Evolutionary conservation across 2,329 filamentous ascomycete species (phyloP).

Genomic region (Aspergillus ibericus): DNA sequence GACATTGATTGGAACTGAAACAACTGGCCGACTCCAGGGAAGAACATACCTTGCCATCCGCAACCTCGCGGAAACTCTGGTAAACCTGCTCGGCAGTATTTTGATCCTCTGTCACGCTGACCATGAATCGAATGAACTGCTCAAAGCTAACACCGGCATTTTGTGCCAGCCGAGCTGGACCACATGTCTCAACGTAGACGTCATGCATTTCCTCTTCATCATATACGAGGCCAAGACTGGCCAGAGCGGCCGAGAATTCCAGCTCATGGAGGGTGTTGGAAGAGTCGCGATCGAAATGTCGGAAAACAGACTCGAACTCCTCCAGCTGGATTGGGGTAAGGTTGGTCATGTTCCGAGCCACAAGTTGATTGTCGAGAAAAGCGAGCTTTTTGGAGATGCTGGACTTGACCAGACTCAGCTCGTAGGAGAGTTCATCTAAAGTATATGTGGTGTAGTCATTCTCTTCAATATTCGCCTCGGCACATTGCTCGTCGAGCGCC

Average conservation of each 20-base stretch:
- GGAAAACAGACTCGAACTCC: conserved; percentile 97
- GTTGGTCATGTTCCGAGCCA: conserved; percentile 97
- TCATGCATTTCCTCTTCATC: conserved; percentile 98
- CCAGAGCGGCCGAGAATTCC: conserved; percentile 92
- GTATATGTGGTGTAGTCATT: conserved; percentile 99
- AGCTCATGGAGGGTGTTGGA: conserved; percentile 88
- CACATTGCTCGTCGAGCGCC: conserved; percentile 81
- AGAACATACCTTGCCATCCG: conserved; percentile 76
- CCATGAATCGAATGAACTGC: conserved; percentile 99
- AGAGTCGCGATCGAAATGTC: conserved; percentile 93
- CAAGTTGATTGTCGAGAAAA: conserved; percentile 98
- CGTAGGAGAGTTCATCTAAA: conserved; percentile 93
- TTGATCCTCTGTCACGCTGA: conserved; percentile 97
- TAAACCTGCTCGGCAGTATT: conserved; percentile 98
- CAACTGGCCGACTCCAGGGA: not conserved
- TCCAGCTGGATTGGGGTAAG: conserved; percentile 96
- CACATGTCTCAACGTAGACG: conserved; percentile 85
- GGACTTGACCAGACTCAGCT: conserved; percentile 84
- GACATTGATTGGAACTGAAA: conserved; percentile 6
- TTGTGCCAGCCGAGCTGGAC: conserved; percentile 58
- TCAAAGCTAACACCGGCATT: conserved; percentile 80
- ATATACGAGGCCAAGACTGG: conserved; percentile 92
- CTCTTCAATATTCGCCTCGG: conserved; percentile 97
- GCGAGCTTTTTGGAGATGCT: conserved; percentile 94
- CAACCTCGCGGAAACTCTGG: conserved; percentile 95